A percentile compares a stretch with the other conserved stretches of the same genome.
These are phyloP conservation scores for Bonia amplexicaulis DNA, from an alignment of 176 grass and related monocot genomes.

Conservation along the genomic window DNA sequence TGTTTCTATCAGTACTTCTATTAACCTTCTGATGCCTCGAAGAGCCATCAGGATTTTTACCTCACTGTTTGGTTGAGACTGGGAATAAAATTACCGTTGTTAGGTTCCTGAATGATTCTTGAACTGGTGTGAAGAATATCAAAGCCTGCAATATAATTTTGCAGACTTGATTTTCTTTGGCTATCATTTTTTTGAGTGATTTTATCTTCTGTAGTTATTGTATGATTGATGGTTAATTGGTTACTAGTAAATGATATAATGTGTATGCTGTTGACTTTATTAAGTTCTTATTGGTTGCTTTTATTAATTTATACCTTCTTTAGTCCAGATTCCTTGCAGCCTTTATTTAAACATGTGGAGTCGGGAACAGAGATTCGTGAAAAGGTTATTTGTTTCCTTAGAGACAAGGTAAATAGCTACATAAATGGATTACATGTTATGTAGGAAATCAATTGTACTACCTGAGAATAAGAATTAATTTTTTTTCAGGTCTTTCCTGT, in stretches of 20 bases:
- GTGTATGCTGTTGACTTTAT: neutral
- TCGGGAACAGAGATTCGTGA: slow-evolving; percentile 88
- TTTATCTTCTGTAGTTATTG: neutral
- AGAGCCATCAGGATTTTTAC: neutral
- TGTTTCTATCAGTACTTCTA: slow-evolving; percentile 5
- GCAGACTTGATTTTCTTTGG: neutral
- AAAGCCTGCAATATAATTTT: neutral
- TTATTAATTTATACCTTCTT: slow-evolving; percentile 18
- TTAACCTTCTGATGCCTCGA: neutral
- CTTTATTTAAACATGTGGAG: slow-evolving; percentile 98
- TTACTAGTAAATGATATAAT: neutral
- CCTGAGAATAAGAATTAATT: neutral
- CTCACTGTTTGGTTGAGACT: neutral
- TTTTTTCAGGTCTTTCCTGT: slow-evolving; percentile 81
- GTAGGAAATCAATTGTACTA: neutral
- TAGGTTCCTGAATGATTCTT: neutral
- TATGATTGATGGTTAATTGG: neutral
- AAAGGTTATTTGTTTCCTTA: slow-evolving; percentile 93
- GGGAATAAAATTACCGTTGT: neutral
- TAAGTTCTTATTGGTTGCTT: neutral
- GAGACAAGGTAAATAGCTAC: slow-evolving; percentile 77
- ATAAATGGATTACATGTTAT: neutral
- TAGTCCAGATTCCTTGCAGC: slow-evolving; percentile 77
- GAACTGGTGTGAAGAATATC: neutral
- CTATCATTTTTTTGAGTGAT: neutral